Conservation (phyloP, 1,284 basidiomycete species). For the Pyrrhoderma noxium region DNA sequence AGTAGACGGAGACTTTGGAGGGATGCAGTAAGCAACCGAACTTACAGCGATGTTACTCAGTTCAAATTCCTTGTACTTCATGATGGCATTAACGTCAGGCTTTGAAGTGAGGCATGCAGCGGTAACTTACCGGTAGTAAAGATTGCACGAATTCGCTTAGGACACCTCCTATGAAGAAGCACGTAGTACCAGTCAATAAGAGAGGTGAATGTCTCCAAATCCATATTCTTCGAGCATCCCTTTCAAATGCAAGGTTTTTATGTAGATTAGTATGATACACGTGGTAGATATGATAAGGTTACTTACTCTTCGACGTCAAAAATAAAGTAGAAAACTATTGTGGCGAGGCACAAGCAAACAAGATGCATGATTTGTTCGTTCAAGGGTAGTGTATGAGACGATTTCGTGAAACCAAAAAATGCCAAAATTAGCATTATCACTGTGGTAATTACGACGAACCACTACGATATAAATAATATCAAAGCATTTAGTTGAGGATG, state of each 20-base stretch:
- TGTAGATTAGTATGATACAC: not conserved
- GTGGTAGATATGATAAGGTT: not conserved
- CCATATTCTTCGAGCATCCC: conserved; percentile 69
- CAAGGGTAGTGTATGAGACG: conserved; percentile 56
- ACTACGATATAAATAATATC: conserved; percentile 35
- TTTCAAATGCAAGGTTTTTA: conserved; percentile 24
- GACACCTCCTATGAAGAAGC: conserved; percentile 75
- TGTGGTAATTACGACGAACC: conserved; percentile 65
- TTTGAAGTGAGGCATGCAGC: not conserved
- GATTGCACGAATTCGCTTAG: conserved; percentile 84
- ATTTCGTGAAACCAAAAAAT: conserved; percentile 67
- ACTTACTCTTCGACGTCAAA: conserved; percentile 81
- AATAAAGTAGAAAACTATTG: conserved; percentile 80
- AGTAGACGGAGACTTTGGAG: too few relatives aligned
- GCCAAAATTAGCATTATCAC: conserved; percentile 60
- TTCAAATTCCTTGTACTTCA: conserved; percentile 72
- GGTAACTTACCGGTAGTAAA: conserved; percentile 49
- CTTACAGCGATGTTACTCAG: conserved; percentile 68
- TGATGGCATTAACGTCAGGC: conserved; percentile 6
- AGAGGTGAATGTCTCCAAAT: conserved; percentile 77
- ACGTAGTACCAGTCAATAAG: conserved; percentile 60
- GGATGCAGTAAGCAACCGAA: too few relatives aligned
- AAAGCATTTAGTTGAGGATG: not conserved
- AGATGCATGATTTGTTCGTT: conserved; percentile 86
- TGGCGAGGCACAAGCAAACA: conserved; percentile 71